phyloP scores from a whole-genome alignment of 2,329 filamentous ascomycete genomes.

The Colletotrichum sp. region DNA sequence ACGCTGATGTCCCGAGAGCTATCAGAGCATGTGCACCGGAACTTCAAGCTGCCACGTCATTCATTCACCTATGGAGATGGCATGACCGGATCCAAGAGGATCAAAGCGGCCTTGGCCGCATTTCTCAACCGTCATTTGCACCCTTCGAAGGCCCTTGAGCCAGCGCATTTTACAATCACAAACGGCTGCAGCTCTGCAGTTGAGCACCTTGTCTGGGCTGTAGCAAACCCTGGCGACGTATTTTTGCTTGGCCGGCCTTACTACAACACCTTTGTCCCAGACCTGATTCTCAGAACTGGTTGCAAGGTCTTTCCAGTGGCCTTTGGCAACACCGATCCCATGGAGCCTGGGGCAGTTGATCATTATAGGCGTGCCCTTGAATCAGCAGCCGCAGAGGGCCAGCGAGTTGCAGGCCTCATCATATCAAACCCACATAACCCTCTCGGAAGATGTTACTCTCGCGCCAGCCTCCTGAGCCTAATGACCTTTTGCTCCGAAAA shows the following conservation, averaged over 20 bases:
- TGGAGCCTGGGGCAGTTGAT: not conserved
- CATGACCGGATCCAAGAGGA: conserved; percentile 36
- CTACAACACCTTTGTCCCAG: conserved; percentile 53
- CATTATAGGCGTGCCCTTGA: conserved; percentile 25
- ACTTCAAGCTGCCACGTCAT: conserved; percentile 31
- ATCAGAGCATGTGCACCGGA: conserved; percentile 41
- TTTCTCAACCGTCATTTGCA: conserved; percentile 41
- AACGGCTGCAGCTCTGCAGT: conserved; percentile 47
- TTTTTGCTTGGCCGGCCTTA: conserved; percentile 46
- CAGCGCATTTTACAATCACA: conserved; percentile 38
- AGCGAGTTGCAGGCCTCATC: not conserved
- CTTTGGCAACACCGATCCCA: not conserved
- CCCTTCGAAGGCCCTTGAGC: conserved; percentile 30
- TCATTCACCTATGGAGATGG: conserved; percentile 48
- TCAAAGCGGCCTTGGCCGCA: conserved; percentile 33
- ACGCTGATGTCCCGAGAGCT: conserved; percentile 53
- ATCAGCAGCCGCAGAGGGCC: conserved; percentile 38
- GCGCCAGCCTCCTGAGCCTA: not conserved
- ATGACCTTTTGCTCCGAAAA: conserved; percentile 25
- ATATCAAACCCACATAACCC: conserved; percentile 37
- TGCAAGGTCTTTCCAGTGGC: conserved; percentile 25
- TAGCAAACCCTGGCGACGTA: conserved; percentile 43
- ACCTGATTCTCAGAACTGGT: conserved; percentile 47
- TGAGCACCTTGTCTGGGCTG: conserved; percentile 43
- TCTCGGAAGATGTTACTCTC: conserved; percentile 27